Base-by-base conservation (phyloP, 306 rosid species). In the Senna siamea region DNA sequence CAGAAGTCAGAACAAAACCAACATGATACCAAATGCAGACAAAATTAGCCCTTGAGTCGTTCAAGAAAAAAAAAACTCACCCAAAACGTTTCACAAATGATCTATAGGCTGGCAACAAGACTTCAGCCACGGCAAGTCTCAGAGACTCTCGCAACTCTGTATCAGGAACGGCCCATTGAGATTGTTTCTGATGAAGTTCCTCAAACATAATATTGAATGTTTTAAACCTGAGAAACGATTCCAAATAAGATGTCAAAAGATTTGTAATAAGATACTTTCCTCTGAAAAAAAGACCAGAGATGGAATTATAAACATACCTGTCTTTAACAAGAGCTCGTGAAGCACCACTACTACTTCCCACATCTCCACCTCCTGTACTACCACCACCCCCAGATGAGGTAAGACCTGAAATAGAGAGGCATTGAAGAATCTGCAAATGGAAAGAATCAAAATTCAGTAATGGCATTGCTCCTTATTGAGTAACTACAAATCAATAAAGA, bases 111-210 rank as follows among this genome's bases (percentile, higher is more conserved):
- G 99, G 98, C 80, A 94, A 77, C 67, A 94, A 81, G 81, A 94
- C 93, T 88, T 88, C 96, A 46, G 99, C 96, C 68, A 94, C 98
- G 0, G 98, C 91, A 69, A 94, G 99, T 82, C 96, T 83, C 37
- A 94, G 88, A 78, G 99, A 94, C 77, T 92, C 99, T 78, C 93
- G 92, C 79, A 94, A 84, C 86, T 94, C 98, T 0, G 87, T 59
- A 86, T 94, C 99, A 5, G 93, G 99, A 76, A 90, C 99, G 3
- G 96, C 82, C 99, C 99, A 94, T 69, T 94, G 96, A 69, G 96
- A 94, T 81, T 94, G 99, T 62, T 86, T 94, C 84, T 92, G 99
- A 85, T 94, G 98, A 72, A 92, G 89, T 58, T 94, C 99, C 88
- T 92, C 99, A 63, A 94, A 94, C 76, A 90, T 92, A 73, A 79